Conservation (phyloP, 345 rosid species). For the Cardamine chenopodiifolia region DNA sequence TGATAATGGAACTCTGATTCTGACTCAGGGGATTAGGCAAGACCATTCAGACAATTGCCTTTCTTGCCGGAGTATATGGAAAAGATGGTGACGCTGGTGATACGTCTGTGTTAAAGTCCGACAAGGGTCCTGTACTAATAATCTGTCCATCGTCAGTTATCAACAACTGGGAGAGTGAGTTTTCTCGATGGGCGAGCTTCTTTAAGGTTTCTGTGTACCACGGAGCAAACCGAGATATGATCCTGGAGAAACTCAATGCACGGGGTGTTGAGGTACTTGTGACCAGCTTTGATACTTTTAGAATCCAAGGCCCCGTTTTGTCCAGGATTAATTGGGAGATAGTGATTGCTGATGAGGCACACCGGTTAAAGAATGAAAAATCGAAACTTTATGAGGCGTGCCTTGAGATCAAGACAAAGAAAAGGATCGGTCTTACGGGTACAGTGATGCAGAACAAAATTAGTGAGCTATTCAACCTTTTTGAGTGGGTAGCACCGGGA, state of each 20-base stretch:
- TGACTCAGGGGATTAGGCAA: constrained; percentile 87
- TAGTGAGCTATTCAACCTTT: constrained; percentile 83
- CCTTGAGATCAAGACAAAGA: constrained; percentile 57
- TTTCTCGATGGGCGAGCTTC: constrained; percentile 83
- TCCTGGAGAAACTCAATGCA: constrained; percentile 73
- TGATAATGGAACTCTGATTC: constrained; percentile 19
- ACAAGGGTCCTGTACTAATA: constrained; percentile 63
- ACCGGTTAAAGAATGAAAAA: constrained; percentile 87
- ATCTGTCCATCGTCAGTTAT: constrained; percentile 89
- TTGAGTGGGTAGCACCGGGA: constrained; percentile 90
- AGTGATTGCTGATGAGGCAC: constrained; percentile 91
- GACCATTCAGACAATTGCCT: constrained; percentile 94
- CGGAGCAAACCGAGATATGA: constrained; percentile 74
- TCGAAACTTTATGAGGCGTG: constrained; percentile 87
- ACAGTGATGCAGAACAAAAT: constrained; percentile 94
- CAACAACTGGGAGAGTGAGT: constrained; percentile 92
- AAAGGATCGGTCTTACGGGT: constrained; percentile 86
- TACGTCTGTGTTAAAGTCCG: constrained; percentile 34
- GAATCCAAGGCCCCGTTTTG: constrained; percentile 74
- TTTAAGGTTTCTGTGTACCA: constrained; percentile 75
- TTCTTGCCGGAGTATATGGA: constrained; percentile 79
- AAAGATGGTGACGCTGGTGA: constrained; percentile 67
- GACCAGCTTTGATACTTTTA: constrained; percentile 81
- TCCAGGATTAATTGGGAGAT: constrained; percentile 79
- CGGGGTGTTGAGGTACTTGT: constrained; percentile 69